phyloP scores from a whole-genome alignment of 768 basidiomycete species.

The Flagelloscypha sp. region DNA sequence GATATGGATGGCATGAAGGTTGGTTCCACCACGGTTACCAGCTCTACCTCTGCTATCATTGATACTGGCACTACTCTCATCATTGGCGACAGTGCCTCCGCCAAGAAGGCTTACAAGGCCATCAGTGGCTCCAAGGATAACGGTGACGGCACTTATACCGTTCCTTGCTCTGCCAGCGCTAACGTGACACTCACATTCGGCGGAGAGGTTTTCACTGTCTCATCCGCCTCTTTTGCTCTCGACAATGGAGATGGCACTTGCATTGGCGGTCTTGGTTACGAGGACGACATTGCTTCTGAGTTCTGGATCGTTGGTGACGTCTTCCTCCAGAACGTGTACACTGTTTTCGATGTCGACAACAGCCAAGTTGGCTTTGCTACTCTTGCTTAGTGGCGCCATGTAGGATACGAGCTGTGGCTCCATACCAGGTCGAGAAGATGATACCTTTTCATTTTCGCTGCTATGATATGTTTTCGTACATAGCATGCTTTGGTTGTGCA shows the following conservation, averaged over 20 bases:
- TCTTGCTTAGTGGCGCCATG: conserved; percentile 22
- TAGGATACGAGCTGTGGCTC: too few relatives aligned
- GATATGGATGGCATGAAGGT: neutral
- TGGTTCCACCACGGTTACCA: conserved; percentile 5
- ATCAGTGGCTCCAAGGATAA: conserved; percentile 35
- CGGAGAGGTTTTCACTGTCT: conserved; percentile 42
- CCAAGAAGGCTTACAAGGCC: conserved; percentile 30
- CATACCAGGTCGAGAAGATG: too few relatives aligned
- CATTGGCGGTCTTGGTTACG: conserved; percentile 59
- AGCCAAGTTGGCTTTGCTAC: conserved; percentile 35
- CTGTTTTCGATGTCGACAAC: conserved; percentile 31
- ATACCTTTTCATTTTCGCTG: too few relatives aligned
- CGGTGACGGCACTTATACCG: conserved; percentile 42
- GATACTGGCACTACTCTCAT: conserved; percentile 55
- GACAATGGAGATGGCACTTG: conserved; percentile 55
- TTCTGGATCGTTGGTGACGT: conserved; percentile 33
- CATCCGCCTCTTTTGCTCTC: conserved; percentile 43
- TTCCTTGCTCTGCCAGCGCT: conserved; percentile 38
- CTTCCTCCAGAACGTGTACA: conserved; percentile 40
- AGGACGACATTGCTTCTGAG: conserved; percentile 21
- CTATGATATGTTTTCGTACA: too few relatives aligned
- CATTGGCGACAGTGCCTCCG: conserved; percentile 33
- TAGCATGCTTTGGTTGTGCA: too few relatives aligned
- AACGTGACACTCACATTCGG: conserved; percentile 42
- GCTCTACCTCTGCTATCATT: conserved; percentile 20